Evolutionary conservation across 1,284 basidiomycete species (phyloP).

Genomic region (Termitomyces sp.): DNA sequence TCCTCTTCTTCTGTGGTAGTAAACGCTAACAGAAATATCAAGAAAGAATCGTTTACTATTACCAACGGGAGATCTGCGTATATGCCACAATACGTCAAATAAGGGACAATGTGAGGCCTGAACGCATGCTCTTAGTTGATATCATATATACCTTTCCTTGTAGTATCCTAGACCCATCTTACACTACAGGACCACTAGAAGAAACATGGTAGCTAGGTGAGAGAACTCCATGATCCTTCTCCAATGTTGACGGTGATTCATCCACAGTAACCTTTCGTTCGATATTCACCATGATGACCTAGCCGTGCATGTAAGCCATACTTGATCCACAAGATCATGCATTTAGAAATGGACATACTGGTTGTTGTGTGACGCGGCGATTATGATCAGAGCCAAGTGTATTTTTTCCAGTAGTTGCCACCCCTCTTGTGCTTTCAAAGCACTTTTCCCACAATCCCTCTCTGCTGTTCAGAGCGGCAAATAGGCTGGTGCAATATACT

Average conservation of each 20-base stretch:
- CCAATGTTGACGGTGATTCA: not conserved
- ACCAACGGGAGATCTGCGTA: no score
- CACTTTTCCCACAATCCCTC: conserved; percentile 1
- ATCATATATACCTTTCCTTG: no score
- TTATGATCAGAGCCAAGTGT: no score
- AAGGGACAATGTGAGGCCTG: no score
- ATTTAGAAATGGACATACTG: not conserved
- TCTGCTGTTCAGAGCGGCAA: not conserved
- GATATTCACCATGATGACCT: not conserved
- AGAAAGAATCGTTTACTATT: no score
- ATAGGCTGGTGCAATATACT: not conserved
- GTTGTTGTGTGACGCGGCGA: no score
- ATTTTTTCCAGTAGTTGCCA: not conserved
- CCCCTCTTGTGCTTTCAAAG: not conserved
- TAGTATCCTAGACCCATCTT: no score
- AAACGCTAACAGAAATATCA: no score
- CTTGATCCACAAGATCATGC: not conserved
- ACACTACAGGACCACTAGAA: no score
- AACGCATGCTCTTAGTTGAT: no score
- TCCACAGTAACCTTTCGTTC: not conserved
- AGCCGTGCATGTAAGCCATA: not conserved
- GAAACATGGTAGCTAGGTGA: not conserved
- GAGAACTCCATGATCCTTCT: not conserved
- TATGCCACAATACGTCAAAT: no score
- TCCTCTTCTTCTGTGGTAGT: no score